Evolutionary conservation across 345 rosid genomes (phyloP), one percentile per base, ranked within the genome.

Genomic region (Passiflora organensis): DNA sequence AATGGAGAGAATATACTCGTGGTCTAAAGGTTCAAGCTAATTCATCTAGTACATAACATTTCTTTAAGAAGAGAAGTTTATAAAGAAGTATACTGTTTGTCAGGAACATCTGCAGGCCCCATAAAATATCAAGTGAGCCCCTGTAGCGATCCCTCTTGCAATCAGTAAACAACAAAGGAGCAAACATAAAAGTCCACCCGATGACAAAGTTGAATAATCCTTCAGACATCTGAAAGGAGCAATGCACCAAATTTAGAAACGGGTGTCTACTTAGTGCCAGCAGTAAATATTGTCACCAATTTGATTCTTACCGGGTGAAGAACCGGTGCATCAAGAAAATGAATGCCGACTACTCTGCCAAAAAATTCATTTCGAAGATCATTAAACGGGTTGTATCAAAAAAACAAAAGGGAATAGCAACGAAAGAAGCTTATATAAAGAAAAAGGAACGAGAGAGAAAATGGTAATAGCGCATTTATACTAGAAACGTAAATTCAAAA

Each of bases 181-280:
- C 96, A 73, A 88, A 89, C 99, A 93, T 81, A 68, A 93, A 82
- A 6, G 96, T 93, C 99, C 96, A 93, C 22, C 95, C 94, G 44
- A 93, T 81, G 5, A 86, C 94, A 55, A 88, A 88, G 85, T 93
- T 93, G 80, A 88, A 93, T 41, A 88, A 72, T 53, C 96, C 99
- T 80, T 93, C 99, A 48, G 94, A 70, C 72, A 82, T 73, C 96
- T 86, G 80, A 53, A 23, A 43, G 43, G 32, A 57, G 43, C 56
- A 36, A 48, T 39, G 59, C 18, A 43, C 14, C 10, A 34, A 38
- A 15, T 14, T 5, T 18, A 2, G 20, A 37, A 32, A 36, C 14
- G 11, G 16, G 45, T 22, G 36, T 28, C 59, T n/a, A 43, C 54
- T 36, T 32, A 43, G 12, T 13, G 13, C 4, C 18, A 13, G 57